Conservation (phyloP, 768 basidiomycete genomes). For the Russula griseocarnosa region DNA sequence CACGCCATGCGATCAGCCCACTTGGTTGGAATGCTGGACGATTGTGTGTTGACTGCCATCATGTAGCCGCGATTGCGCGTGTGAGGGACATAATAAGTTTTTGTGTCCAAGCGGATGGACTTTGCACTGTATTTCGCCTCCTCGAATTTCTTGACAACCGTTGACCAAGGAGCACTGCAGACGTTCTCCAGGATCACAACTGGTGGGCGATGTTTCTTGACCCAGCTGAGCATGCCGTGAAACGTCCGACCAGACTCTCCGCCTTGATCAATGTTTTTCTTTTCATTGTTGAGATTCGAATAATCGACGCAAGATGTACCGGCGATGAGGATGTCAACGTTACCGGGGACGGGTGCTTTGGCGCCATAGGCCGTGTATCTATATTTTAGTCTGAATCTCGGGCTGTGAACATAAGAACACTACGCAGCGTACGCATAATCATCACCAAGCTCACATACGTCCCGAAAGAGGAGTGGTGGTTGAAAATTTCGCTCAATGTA, state of each 20-base stretch:
- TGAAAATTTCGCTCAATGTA: conserved; percentile 96
- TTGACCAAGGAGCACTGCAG: conserved; percentile 81
- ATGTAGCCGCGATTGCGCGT: conserved; percentile 90
- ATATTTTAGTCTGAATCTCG: conserved; percentile 9
- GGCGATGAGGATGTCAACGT: conserved; percentile 86
- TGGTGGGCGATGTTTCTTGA: conserved; percentile 78
- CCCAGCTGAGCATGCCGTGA: conserved; percentile 92
- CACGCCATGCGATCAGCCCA: conserved; percentile 66
- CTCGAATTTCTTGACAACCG: conserved; percentile 73
- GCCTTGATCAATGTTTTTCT: conserved; percentile 82
- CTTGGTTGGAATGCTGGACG: conserved; percentile 54
- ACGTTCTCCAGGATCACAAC: conserved; percentile 96
- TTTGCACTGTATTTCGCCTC: conserved; percentile 71
- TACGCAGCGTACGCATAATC: conserved; percentile 58
- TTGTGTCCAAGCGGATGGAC: conserved; percentile 71
- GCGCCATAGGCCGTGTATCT: conserved; percentile 94
- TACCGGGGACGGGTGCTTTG: conserved; percentile 77
- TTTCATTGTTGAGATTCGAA: conserved; percentile 90
- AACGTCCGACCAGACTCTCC: conserved; percentile 95
- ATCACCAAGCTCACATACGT: conserved; percentile 86
- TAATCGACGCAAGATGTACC: conserved; percentile 98
- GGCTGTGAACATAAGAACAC: conserved; percentile 12
- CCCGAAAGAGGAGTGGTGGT: conserved; percentile 87
- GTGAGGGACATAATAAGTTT: conserved; percentile 90
- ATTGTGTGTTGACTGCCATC: conserved; percentile 65